Base-by-base conservation (phyloP, 108 stramenopile species). In the Schizochytrium sp. region DNA sequence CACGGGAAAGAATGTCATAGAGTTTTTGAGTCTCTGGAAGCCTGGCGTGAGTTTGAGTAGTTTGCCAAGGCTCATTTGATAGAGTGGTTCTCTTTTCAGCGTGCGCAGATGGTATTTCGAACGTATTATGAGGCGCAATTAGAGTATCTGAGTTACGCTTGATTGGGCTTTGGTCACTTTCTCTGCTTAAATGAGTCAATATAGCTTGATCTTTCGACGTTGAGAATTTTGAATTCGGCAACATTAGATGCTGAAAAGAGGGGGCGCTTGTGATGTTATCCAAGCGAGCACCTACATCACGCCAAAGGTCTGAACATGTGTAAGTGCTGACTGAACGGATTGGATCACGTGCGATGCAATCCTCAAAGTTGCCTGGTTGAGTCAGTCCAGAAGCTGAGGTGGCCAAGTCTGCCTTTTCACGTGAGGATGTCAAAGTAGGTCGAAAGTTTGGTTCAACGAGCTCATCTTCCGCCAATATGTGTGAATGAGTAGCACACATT, bases 351-450 rank as follows among this genome's bases (percentile, higher is more conserved):
- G 64, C 44, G 64, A 15, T 38, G 64, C 19, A 69, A 38, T 69
- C 64, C 64, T 69, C 64, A 69, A 69, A 69, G 64, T 69, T 69
- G 12, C 64, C 64, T 10, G 64, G 64, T 38, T 69, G 64, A 44
- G 64, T 15, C 10, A 69, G 64, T 13, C 64, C 42, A 7, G 64
- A 44, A 1, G 64, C 64, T 3, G 64, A 69, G 10, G 64, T 44
- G 64, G 64, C 64, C 12, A 69, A 38, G 64, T 44, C 64, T 8
- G 42, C 28, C 64, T 69, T 69, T 69, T 69, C 44, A 44, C 42
- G 42, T 69, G 10, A 38, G 64, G 42, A 5, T 28, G 64, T 38
- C 64, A 69, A 44, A 69, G 64, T 15, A 7, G 15, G 12, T 3
- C 15, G 64, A 38, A 28, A 69, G 64, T 69, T 69, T 7, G 64